A percentile compares a stretch with the other conserved stretches of the same genome.
Conservation (phyloP, 2,329 filamentous ascomycete genomes). For the Dactylellina cionopaga region DNA sequence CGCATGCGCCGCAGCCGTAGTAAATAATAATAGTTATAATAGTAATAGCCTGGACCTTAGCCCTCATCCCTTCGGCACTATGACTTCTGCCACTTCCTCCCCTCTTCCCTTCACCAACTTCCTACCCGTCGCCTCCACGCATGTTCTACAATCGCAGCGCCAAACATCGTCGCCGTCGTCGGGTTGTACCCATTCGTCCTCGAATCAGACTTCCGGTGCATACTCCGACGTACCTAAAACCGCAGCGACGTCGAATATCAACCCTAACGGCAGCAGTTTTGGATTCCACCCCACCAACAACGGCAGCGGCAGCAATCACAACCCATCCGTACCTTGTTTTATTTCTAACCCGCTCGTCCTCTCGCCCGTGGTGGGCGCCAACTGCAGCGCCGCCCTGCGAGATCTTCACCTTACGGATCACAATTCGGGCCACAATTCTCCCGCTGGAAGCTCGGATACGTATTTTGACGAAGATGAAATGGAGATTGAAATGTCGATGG, state of each 20-base stretch:
- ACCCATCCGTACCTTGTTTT: constrained; percentile 29
- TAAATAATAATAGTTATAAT: constrained; percentile 31
- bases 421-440: constrained; percentile 41
- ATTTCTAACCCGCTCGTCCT: constrained; percentile 45
- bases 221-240: constrained; percentile 34
- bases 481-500: constrained; percentile 50
- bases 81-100: constrained; percentile 39
- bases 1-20: constrained; percentile 26
- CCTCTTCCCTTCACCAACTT: constrained; percentile 26
- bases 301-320: constrained; percentile 5
- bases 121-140: constrained; percentile 41
- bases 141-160: constrained; percentile 38
- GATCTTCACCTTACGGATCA: constrained; percentile 43
- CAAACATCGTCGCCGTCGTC: too few species aligned
- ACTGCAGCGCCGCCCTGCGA: constrained; percentile 48
- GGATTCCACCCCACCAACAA: not conserved
- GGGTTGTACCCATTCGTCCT: not conserved
- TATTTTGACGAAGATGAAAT: constrained; percentile 50
- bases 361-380: constrained; percentile 44
- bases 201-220: not conserved
- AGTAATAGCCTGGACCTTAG: too few species aligned
- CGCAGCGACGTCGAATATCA: constrained; percentile 8
- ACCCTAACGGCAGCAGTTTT: constrained; percentile 8
- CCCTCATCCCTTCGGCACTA: too few species aligned
- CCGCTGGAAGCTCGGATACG: constrained; percentile 47